Conservation (phyloP, 2,329 filamentous ascomycete species). For the Trichoderma sp. region DNA sequence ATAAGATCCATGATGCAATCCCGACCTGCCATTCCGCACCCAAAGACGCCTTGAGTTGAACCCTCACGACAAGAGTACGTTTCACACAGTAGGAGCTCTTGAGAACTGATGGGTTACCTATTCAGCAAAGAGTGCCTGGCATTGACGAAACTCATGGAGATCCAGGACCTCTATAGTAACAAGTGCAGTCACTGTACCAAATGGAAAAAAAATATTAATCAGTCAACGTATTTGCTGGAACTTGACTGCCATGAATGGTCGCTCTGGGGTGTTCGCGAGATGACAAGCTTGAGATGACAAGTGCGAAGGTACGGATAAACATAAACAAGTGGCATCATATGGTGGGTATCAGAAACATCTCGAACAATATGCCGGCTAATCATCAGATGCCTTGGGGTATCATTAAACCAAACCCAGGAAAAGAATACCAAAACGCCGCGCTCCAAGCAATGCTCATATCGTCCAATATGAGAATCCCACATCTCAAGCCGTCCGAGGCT, state of each 20-base stretch:
- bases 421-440: not conserved
- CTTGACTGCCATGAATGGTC: not conserved
- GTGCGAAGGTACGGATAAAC: too few relatives aligned
- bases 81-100: slow-evolving; percentile 35
- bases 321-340: too few relatives aligned
- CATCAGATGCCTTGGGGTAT: not conserved
- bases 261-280: too few relatives aligned
- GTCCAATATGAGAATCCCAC: not conserved
- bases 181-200: not conserved
- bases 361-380: not conserved
- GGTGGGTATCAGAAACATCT: not conserved
- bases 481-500: slow-evolving; percentile 2
- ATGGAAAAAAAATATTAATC: not conserved
- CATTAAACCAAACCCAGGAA: not conserved
- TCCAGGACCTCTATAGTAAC: not conserved
- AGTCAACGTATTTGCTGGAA: not conserved
- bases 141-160: not conserved
- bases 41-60: slow-evolving; percentile 33
- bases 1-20: slow-evolving; percentile 29
- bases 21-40: slow-evolving; percentile 30
- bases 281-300: too few relatives aligned
- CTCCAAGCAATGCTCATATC: not conserved
- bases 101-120: slow-evolving; percentile 26
- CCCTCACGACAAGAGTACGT: slow-evolving; percentile 35
- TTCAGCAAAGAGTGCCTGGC: slow-evolving; percentile 26